Evolutionary conservation across 2,329 filamentous ascomycete genomes (phyloP).

Genomic region (Talaromyces marneffei): DNA sequence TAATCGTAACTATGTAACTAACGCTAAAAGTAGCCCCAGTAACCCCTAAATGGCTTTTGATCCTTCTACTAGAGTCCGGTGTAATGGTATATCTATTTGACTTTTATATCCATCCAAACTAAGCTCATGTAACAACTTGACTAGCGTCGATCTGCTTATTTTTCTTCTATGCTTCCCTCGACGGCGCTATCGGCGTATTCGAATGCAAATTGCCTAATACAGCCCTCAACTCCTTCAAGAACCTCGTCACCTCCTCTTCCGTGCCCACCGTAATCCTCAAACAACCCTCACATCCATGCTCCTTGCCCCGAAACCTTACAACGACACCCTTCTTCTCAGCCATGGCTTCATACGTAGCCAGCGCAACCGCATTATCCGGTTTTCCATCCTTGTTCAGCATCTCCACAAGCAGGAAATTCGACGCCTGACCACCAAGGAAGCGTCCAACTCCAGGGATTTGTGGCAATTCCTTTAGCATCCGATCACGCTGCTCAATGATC

Average conservation of each 20-base stretch:
- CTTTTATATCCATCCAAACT: background rate
- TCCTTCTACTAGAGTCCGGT: no score
- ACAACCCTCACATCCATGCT: conserved; percentile 82
- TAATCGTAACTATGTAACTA: no score
- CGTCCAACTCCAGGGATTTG: conserved; percentile 70
- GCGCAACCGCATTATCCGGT: conserved; percentile 71
- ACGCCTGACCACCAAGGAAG: conserved; percentile 70
- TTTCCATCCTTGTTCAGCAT: conserved; percentile 66
- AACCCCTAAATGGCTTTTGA: background rate
- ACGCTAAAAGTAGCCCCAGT: background rate
- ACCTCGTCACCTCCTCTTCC: conserved; percentile 73
- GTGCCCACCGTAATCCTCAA: conserved; percentile 90
- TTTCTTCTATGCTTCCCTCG: conserved; percentile 41
- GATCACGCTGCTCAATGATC: conserved; percentile 70
- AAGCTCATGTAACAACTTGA: conserved; percentile 19
- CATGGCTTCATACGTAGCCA: conserved; percentile 75
- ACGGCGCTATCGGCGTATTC: conserved; percentile 29
- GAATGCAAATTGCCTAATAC: conserved; percentile 47
- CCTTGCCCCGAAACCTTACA: conserved; percentile 87
- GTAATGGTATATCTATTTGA: background rate
- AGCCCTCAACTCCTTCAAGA: conserved; percentile 61
- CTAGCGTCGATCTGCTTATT: conserved; percentile 44
- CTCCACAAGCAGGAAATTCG: conserved; percentile 89
- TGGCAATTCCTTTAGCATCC: conserved; percentile 67
- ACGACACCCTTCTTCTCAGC: conserved; percentile 86